These are phyloP conservation scores for Mucor mucedo DNA, from an alignment of 371 early-diverging fungal species.

Conservation along the genomic window DNA sequence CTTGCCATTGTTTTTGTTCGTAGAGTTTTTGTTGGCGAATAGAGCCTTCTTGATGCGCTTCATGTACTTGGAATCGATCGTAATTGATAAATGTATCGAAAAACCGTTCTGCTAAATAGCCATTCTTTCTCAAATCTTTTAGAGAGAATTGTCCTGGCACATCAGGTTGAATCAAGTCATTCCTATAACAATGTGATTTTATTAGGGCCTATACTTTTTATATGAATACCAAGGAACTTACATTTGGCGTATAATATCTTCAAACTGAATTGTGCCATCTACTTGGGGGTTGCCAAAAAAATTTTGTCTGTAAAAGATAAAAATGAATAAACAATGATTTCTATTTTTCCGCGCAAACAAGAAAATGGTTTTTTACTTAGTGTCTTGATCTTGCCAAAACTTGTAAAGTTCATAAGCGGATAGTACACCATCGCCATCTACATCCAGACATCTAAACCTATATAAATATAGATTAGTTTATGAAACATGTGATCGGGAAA, in stretches of 20 bases:
- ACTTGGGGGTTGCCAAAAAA: constrained; percentile 23
- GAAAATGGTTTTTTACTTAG: constrained; percentile 23
- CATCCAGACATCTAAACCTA: constrained; percentile 85
- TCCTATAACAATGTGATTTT: constrained; percentile 19
- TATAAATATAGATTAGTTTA: not conserved
- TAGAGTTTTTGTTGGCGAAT: constrained; percentile 38
- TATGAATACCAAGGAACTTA: constrained; percentile 8
- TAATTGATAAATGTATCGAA: constrained; percentile 51
- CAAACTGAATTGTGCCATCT: constrained; percentile 41
- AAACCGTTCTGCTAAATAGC: constrained; percentile 49
- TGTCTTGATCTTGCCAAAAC: constrained; percentile 84
- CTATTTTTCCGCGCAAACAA: not conserved
- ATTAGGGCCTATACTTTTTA: not conserved
- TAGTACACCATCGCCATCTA: constrained; percentile 87
- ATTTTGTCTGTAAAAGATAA: constrained; percentile 27
- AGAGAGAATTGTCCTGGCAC: constrained; percentile 41
- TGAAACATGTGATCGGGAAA: not conserved
- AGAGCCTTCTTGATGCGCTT: constrained; percentile 44
- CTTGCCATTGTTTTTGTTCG: constrained; percentile 13
- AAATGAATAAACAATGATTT: not conserved
- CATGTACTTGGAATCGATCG: constrained; percentile 47
- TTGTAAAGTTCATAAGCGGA: constrained; percentile 82
- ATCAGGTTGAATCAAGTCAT: constrained; percentile 47
- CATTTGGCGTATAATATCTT: constrained; percentile 54
- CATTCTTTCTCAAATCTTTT: constrained; percentile 45